phyloP scores from a whole-genome alignment of 2,329 filamentous ascomycete genomes.

The Aphanoascus verrucosus region DNA sequence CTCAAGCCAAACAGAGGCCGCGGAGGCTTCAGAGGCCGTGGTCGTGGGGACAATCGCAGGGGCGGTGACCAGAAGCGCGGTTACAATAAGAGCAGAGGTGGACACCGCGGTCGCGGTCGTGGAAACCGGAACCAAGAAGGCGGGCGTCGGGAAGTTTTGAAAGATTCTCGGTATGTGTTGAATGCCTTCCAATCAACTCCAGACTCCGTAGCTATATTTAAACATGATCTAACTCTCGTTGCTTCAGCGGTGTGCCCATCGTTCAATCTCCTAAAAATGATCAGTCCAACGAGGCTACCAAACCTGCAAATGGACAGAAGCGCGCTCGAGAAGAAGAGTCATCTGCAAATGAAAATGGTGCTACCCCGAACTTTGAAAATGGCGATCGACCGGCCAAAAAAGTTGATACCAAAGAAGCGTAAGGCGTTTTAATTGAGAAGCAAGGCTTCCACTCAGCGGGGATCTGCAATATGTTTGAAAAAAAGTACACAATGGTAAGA shows the following conservation, averaged over 20 bases:
- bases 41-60: slow-evolving; percentile 27
- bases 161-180: slow-evolving; percentile 33
- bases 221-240: slow-evolving; percentile 4
- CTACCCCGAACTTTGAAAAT: slow-evolving; percentile 22
- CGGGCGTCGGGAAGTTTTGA: slow-evolving; percentile 27
- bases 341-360: slow-evolving; percentile 4
- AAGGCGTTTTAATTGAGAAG: slow-evolving; percentile 11
- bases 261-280: slow-evolving; percentile 24
- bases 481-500: neutral
- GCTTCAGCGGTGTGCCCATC: slow-evolving; percentile 34
- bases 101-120: slow-evolving; percentile 21
- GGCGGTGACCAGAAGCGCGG: slow-evolving; percentile 37
- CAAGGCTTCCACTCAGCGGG: neutral
- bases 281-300: slow-evolving; percentile 6
- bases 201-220: no score
- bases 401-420: slow-evolving; percentile 36
- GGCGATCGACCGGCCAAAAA: slow-evolving; percentile 38
- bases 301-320: slow-evolving; percentile 31
- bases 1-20: slow-evolving; percentile 48
- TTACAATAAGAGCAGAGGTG: slow-evolving; percentile 27
- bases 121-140: slow-evolving; percentile 16
- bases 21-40: slow-evolving; percentile 38
- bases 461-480: neutral
- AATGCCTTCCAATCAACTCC: neutral
- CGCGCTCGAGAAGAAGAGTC: slow-evolving; percentile 35